Base-by-base conservation (phyloP, 768 basidiomycete genomes). In the Grammothele lineata region DNA sequence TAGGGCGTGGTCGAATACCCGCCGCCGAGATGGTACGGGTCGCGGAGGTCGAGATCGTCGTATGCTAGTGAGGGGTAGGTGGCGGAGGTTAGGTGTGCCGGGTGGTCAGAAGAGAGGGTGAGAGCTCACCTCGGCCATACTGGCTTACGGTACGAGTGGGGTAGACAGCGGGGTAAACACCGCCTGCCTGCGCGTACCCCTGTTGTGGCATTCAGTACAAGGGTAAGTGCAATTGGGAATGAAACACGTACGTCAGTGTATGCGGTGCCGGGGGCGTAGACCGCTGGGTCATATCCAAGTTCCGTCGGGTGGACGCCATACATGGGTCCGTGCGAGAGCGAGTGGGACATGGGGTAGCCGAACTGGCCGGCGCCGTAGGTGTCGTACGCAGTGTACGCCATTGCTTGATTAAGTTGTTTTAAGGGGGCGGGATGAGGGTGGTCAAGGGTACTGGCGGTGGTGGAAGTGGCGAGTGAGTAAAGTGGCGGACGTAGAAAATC, bases 41-140 rank as follows among this genome's bases (percentile, higher is more conserved):
- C 78, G 23, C 63, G 60, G 32, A 70, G 46, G 17, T 70, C 72
- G 35, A 74, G 54, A 52, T 82, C 78, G 47, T 84, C 83, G 60
- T 81, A 83, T 18, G 76, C 76, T 80, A 32, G 8, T 8, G 8
- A 15, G 30, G 30, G 18, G 9, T 8, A 19, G 35, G n/a, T 36
- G 35, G 35, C 12, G 35, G 12, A 6, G 35, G 35, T 36, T 17
- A 36, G 35, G 8, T 7, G 43, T 26, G 1, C 11, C 18, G 33
- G 41, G 19, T 19, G 24, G 18, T 51, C 11, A 50, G 40, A 34
- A 40, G 41, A 55, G 27, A 11, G n/a, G 10, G 4, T 21, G 18
- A 48, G 68, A 8, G 51, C 50, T 39, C 3, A 59, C 60, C 54
- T 34, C 48, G 40, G 30, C 45, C 45, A 26, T 57, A 60, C 27